Percentiles rank a stretch among this genome's conserved stretches.
Evolutionary conservation across 352 stramenopile species (phyloP).

Genomic region (Blastocystis sp.): DNA sequence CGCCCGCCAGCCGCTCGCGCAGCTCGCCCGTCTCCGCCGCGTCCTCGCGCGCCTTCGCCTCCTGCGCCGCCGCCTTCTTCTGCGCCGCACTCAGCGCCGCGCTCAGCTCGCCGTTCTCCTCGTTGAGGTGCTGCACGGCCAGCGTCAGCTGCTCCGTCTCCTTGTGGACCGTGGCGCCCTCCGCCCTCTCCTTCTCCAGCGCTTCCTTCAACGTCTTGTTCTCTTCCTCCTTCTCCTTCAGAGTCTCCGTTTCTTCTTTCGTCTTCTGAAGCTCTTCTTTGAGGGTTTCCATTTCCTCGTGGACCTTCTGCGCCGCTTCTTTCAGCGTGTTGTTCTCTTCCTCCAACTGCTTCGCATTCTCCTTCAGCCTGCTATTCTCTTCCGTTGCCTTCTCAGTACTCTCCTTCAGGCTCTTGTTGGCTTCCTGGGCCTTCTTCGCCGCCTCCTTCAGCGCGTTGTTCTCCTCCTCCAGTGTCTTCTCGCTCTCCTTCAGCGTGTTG

Average conservation of each 20-base stretch:
- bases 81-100: neutral
- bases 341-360: neutral
- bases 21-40: neutral
- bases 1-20: neutral
- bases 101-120: constrained; percentile 38
- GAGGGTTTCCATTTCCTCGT: neutral
- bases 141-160: constrained; percentile 24
- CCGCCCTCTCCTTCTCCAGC: neutral
- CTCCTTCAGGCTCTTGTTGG: neutral
- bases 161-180: neutral
- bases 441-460: neutral
- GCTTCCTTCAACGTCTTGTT: neutral
- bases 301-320: neutral
- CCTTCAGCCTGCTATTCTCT: neutral
- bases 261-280: no score
- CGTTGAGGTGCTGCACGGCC: constrained; percentile 39
- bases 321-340: neutral
- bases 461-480: neutral
- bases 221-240: neutral
- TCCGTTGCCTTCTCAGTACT: neutral
- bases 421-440: neutral
- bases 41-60: neutral
- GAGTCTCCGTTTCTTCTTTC: no score
- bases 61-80: neutral
- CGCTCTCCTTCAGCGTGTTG: neutral